These are phyloP conservation scores for Candida ficus DNA, from an alignment of 805 yeast species.

Conservation along the genomic window DNA sequence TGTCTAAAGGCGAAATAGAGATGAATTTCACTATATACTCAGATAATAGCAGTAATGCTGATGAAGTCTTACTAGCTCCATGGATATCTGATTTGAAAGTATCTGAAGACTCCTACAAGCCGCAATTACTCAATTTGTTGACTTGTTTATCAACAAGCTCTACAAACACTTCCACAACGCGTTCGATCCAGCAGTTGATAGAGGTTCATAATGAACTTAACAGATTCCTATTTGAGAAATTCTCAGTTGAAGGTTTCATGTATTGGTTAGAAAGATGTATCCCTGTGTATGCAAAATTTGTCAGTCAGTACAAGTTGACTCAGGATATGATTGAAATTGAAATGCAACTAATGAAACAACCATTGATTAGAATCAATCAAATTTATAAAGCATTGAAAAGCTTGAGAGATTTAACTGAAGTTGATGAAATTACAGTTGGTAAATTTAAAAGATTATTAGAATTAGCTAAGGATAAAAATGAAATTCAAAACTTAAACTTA, in stretches of 20 bases:
- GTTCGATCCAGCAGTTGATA: background rate
- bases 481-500: constrained; percentile 15
- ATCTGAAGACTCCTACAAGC: constrained; percentile 2
- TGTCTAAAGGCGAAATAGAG: too few relatives aligned
- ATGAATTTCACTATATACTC: constrained; percentile 7
- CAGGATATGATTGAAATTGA: constrained; percentile 10
- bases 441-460: background rate
- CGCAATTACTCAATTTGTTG: constrained; percentile 5
- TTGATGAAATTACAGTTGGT: background rate
- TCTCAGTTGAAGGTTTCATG: constrained; percentile 3
- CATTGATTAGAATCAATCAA: constrained; percentile 10
- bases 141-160: constrained; percentile 1
- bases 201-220: constrained; percentile 7
- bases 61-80: background rate
- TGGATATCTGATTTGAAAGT: constrained; percentile 3
- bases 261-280: constrained; percentile 5
- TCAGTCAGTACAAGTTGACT: constrained; percentile 5
- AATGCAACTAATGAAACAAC: constrained; percentile 6
- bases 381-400: background rate
- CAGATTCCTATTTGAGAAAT: constrained; percentile 2
- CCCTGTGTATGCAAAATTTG: constrained; percentile 6
- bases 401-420: background rate
- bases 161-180: background rate
- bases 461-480: constrained; percentile 19
- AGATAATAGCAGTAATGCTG: background rate